A percentile compares a stretch with the other conserved stretches of the same genome.
Conservation (phyloP, 129 eudicot species). For the Pittosporum tobira region DNA sequence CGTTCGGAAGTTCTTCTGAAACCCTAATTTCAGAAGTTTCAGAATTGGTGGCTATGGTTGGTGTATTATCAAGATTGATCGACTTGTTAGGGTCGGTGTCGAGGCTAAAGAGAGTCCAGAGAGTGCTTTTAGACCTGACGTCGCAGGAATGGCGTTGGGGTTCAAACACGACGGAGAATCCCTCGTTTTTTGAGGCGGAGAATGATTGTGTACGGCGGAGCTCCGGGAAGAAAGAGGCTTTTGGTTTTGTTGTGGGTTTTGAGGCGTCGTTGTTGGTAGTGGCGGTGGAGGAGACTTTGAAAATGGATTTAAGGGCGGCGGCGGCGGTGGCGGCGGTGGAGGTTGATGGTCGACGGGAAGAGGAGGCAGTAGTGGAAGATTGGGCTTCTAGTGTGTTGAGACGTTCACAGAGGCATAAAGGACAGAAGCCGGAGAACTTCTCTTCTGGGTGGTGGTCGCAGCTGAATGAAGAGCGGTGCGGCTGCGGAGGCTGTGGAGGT, state of each 20-base stretch:
- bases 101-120: constrained; percentile 49
- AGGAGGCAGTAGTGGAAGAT: constrained; percentile 32
- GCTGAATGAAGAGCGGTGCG: constrained; percentile 62
- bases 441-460: constrained; percentile 86
- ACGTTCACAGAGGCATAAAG: constrained; percentile 77
- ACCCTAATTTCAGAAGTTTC: constrained; percentile 21
- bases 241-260: constrained; percentile 6
- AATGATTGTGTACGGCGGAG: constrained; percentile 82
- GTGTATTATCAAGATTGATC: not conserved
- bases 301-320: constrained; percentile 59
- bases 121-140: constrained; percentile 63
- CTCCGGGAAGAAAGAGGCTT: constrained; percentile 53
- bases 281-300: constrained; percentile 20
- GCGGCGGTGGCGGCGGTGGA: constrained; percentile 60
- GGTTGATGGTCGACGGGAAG: constrained; percentile 54
- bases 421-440: constrained; percentile 75
- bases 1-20: constrained; percentile 10
- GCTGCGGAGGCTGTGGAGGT: constrained; percentile 47
- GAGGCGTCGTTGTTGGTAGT: constrained; percentile 21
- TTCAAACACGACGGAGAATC: constrained; percentile 48
- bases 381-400: constrained; percentile 74
- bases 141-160: constrained; percentile 87
- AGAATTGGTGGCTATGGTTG: not conserved
- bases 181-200: constrained; percentile 76
- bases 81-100: constrained; percentile 50